These are phyloP conservation scores for Ophiostoma himal-ulmi DNA, from an alignment of 2,329 filamentous ascomycete species.

Conservation along the genomic window DNA sequence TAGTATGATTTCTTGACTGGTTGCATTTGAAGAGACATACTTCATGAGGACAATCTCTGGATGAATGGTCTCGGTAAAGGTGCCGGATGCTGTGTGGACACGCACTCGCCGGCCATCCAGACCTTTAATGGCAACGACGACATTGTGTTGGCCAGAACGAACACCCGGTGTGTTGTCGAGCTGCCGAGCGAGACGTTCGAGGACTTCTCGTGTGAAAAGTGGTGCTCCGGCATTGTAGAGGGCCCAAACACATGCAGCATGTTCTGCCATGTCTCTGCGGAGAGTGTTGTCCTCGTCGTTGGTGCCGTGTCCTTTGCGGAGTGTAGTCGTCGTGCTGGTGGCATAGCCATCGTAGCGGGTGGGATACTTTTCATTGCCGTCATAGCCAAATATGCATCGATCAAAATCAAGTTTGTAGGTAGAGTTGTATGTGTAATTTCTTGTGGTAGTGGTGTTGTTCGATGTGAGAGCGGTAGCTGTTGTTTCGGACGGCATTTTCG, in stretches of 20 bases:
- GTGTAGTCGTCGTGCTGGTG: background rate
- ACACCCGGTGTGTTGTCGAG: constrained; percentile 21
- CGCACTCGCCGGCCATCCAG: constrained; percentile 23
- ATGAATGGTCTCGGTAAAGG: constrained; percentile 17
- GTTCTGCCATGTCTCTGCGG: constrained; percentile 19
- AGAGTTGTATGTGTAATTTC: background rate
- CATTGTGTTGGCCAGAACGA: constrained; percentile 21
- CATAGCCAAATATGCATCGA: background rate
- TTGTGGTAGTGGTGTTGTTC: background rate
- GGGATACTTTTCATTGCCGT: background rate
- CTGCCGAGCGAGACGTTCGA: constrained; percentile 22
- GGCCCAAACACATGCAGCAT: constrained; percentile 16
- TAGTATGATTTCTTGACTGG: background rate
- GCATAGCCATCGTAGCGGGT: background rate
- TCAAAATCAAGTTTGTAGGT: constrained; percentile 9
- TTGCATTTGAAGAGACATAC: constrained; percentile 8
- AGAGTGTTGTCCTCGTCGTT: constrained; percentile 6
- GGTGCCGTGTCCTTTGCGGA: background rate
- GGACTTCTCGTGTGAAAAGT: constrained; percentile 24
- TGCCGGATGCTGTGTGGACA: constrained; percentile 19
- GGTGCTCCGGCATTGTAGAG: constrained; percentile 25
- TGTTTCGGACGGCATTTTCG: constrained; percentile 6
- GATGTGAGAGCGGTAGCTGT: background rate
- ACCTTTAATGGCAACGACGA: constrained; percentile 14
- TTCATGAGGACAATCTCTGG: constrained; percentile 26